Percentiles rank a stretch among this genome's conserved stretches.
These are phyloP conservation scores for Physcomitrellopsis africana DNA, from an alignment of 225 moss, liverwort and hornwort genomes.

Conservation along the genomic window DNA sequence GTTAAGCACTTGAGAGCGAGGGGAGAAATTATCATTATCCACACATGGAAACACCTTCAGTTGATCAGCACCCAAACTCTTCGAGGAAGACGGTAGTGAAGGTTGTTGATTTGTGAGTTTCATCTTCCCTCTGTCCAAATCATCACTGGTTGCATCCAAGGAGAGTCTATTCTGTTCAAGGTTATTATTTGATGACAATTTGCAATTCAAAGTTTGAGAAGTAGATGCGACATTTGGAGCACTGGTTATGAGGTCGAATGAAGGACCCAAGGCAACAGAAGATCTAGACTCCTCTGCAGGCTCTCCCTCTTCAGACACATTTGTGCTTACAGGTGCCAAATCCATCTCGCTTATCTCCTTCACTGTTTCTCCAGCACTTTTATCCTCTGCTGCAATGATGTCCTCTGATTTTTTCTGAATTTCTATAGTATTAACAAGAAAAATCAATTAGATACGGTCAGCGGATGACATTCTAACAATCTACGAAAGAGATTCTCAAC, in stretches of 20 bases:
- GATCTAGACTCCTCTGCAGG: background rate
- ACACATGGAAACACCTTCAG: background rate
- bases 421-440: background rate
- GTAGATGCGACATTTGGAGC: background rate
- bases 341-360: background rate
- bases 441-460: background rate
- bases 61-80: background rate
- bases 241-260: background rate
- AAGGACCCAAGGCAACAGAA: background rate
- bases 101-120: background rate
- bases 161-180: background rate
- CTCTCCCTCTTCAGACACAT: background rate
- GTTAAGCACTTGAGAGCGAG: conserved; percentile 16
- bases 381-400: background rate
- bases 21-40: background rate
- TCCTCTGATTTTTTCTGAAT: background rate
- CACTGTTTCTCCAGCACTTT: background rate
- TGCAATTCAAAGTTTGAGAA: background rate
- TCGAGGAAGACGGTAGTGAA: background rate
- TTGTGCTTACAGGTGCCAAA: no score
- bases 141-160: background rate
- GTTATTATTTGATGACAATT: background rate
- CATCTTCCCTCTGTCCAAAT: background rate
- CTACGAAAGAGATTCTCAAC: no score
- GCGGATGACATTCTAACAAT: no score